Evolutionary conservation across 2,329 filamentous ascomycete species (phyloP), one percentile per base, ranked within the genome.

Genomic region (Ceratocystis harringtonii): DNA sequence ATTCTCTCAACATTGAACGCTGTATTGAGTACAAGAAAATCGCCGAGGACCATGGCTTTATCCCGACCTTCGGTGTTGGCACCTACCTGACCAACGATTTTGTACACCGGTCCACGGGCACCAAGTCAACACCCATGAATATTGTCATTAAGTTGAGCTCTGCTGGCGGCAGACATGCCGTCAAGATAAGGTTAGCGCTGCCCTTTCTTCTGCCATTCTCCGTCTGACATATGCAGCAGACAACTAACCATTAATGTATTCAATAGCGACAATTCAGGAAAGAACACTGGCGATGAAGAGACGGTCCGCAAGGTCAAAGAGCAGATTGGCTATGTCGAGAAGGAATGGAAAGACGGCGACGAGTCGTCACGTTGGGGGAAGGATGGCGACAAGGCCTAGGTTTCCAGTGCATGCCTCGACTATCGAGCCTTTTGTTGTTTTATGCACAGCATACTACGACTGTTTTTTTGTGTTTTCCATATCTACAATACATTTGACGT

Each of bases 51-150:
- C 83, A 86, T 15, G 89, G 89, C 1, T 92, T 99, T 75, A 83
- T 86, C 68, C 88, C 92, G 12, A 89, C 88, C 0, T 99, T 99
- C 76, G 94, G 94, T 68, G 89, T 99, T 0, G 94, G 94, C 3
- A 99, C 94, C 0, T 97, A 90, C 75, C 81, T 99, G 71, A 99
- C 94, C 3, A 96, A 99, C 72, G 94, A 99, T 75, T 99, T 94
- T 73, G 78, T 77, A n/a, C 84, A 88, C 69, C 77, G 82, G 68
- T 84, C 80, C 44, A 88, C 86, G 0, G 86, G 86, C 48, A 84
- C 85, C 70, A 97, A 96, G 76, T 96, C 92, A 0, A 84, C 86
- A 17, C 94, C 94, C 0, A 78, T 99, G 65, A 99, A 99, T 72
- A 99, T 99, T 71, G 94, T 99, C 70, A 96, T 99, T 77, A 99